Evolutionary conservation across 163 green algal species (phyloP).

Genomic region (Prototheca wickerhamii): DNA sequence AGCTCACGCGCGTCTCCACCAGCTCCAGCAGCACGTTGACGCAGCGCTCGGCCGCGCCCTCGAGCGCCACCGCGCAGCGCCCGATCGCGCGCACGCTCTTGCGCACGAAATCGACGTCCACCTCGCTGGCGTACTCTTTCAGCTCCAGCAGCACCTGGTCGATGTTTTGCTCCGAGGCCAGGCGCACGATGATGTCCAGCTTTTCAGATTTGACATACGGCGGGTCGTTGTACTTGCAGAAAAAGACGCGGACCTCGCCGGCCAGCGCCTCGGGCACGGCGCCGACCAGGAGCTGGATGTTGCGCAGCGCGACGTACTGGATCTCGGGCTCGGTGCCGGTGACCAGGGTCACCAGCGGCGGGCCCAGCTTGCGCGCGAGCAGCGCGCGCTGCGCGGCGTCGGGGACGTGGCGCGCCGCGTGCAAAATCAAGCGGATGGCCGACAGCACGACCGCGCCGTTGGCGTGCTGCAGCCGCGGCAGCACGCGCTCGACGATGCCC

Average conservation of each 20-base stretch:
- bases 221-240: conserved; percentile 99
- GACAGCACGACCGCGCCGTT: conserved; percentile 96
- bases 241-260: conserved; percentile 94
- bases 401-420: conserved; percentile 50
- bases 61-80: conserved; percentile 81
- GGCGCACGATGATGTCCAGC: conserved; percentile 94
- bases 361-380: conserved; percentile 86
- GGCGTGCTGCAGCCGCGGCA: conserved; percentile 90
- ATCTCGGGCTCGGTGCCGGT: conserved; percentile 86
- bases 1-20: conserved; percentile 93
- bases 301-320: conserved; percentile 96
- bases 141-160: conserved; percentile 97
- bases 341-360: conserved; percentile 93
- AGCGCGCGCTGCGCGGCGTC: conserved; percentile 46
- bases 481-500: conserved; percentile 83
- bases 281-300: conserved; percentile 95
- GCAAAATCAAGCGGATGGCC: conserved; percentile 76
- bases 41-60: conserved; percentile 80
- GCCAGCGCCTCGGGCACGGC: conserved; percentile 68
- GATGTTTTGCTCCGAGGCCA: conserved; percentile 84
- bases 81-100: conserved; percentile 89
- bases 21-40: conserved; percentile 97
- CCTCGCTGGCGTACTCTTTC: conserved; percentile 97
- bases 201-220: conserved; percentile 99
- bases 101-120: conserved; percentile 96